Evolutionary conservation across 163 green algal genomes (phyloP).

Genomic region (Volvox carteri): DNA sequence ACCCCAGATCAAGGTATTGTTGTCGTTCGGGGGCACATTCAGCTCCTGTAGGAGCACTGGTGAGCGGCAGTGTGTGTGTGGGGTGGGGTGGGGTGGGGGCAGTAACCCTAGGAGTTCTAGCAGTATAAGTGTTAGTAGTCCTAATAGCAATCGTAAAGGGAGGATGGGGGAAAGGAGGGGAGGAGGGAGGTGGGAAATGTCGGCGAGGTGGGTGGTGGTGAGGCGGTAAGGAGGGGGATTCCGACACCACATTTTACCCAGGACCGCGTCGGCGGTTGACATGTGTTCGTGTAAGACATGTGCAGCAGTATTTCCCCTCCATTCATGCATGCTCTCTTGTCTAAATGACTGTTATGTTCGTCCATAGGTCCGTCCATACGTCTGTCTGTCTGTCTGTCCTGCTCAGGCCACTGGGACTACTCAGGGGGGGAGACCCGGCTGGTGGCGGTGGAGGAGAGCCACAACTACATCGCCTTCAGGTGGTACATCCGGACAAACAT

Average conservation of each 20-base stretch:
- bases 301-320: neutral
- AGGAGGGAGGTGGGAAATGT: too few relatives aligned
- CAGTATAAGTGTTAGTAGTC: too few relatives aligned
- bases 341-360: too few relatives aligned
- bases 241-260: too few relatives aligned
- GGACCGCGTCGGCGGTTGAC: neutral
- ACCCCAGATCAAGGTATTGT: conserved; percentile 59
- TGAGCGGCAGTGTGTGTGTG: neutral
- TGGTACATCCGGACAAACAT: neutral
- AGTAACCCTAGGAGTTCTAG: too few relatives aligned
- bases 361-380: too few relatives aligned
- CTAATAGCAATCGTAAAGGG: too few relatives aligned
- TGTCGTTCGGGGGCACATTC: conserved; percentile 52
- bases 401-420: conserved; percentile 53
- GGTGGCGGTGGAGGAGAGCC: conserved; percentile 41
- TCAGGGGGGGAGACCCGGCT: conserved; percentile 51
- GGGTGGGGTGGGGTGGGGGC: neutral
- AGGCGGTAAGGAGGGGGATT: too few relatives aligned
- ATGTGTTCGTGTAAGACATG: neutral
- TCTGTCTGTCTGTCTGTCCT: neutral
- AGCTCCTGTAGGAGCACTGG: conserved; percentile 18
- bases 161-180: too few relatives aligned
- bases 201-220: too few relatives aligned
- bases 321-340: neutral
- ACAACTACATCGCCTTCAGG: neutral